Percentiles rank a stretch among this genome's conserved stretches.
These are phyloP conservation scores for Neurospora africana DNA, from an alignment of 495 filamentous ascomycete species.

Conservation along the genomic window DNA sequence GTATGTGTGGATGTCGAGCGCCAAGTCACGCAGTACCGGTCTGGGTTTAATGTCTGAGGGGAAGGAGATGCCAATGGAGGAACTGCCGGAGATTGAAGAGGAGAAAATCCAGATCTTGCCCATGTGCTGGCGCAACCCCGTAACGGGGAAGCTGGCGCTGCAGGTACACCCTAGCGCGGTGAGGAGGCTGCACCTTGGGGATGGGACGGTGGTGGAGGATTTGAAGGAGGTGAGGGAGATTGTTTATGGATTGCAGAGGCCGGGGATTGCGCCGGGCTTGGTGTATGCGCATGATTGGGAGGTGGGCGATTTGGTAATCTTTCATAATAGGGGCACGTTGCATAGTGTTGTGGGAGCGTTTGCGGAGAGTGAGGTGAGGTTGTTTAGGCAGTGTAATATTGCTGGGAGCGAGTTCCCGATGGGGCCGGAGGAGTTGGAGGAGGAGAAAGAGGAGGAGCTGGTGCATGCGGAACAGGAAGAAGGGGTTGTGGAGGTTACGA, in stretches of 20 bases:
- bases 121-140: slow-evolving; percentile 63
- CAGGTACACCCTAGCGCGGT: slow-evolving; percentile 62
- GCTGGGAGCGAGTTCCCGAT: slow-evolving; percentile 46
- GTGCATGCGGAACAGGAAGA: not conserved
- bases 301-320: slow-evolving; percentile 61
- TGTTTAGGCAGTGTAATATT: slow-evolving; percentile 70
- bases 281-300: slow-evolving; percentile 70
- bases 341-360: slow-evolving; percentile 68
- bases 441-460: not conserved
- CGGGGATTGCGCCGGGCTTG: slow-evolving; percentile 52
- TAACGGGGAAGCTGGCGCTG: slow-evolving; percentile 54
- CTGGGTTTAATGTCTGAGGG: slow-evolving; percentile 55
- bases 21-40: slow-evolving; percentile 52
- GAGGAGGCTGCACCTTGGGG: slow-evolving; percentile 48
- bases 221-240: slow-evolving; percentile 53
- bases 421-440: slow-evolving; percentile 26
- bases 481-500: not conserved
- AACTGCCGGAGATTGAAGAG: slow-evolving; percentile 53
- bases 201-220: slow-evolving; percentile 56
- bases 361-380: slow-evolving; percentile 53
- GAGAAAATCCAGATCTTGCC: slow-evolving; percentile 57
- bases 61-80: slow-evolving; percentile 42
- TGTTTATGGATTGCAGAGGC: slow-evolving; percentile 58
- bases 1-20: slow-evolving; percentile 65
- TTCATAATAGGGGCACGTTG: slow-evolving; percentile 61